These are phyloP conservation scores for Penicillium sp. DNA, from an alignment of 2,329 filamentous ascomycete genomes.

Conservation along the genomic window DNA sequence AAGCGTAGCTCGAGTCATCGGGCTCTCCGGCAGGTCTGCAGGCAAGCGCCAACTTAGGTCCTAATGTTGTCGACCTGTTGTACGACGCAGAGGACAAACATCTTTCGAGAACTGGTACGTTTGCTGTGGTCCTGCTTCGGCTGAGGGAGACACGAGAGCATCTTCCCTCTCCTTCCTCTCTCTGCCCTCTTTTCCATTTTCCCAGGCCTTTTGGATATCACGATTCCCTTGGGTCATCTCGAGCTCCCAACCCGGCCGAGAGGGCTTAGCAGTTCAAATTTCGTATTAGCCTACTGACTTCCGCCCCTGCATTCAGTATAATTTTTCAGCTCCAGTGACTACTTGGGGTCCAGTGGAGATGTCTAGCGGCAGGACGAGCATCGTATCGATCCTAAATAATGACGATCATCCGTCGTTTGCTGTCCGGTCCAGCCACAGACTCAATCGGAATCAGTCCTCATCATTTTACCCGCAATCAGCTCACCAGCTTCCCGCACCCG, in stretches of 20 bases:
- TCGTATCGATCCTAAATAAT: slow-evolving; percentile 46
- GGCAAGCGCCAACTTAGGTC: slow-evolving; percentile 24
- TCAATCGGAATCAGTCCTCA: slow-evolving; percentile 20
- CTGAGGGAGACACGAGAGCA: slow-evolving; percentile 5
- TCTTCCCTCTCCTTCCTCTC: slow-evolving; percentile 5
- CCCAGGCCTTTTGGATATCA: background rate
- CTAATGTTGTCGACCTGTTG: slow-evolving; percentile 32
- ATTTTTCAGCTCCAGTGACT: slow-evolving; percentile 16
- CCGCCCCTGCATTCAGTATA: slow-evolving; percentile 13
- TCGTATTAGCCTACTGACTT: slow-evolving; percentile 12
- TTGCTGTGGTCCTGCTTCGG: slow-evolving; percentile 9
- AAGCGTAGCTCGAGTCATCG: slow-evolving; percentile 15
- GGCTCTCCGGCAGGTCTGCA: slow-evolving; percentile 19
- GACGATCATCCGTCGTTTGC: slow-evolving; percentile 46
- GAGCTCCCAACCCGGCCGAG: slow-evolving; percentile 1
- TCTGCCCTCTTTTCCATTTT: slow-evolving; percentile 1
- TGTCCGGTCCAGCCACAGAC: slow-evolving; percentile 32
- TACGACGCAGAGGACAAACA: slow-evolving; percentile 32
- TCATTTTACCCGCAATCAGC: slow-evolving; percentile 21
- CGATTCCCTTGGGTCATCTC: background rate
- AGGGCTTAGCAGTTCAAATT: background rate
- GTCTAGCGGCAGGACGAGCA: slow-evolving; percentile 31
- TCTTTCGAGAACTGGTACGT: slow-evolving; percentile 31
- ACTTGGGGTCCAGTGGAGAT: slow-evolving; percentile 22
- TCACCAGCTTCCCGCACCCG: slow-evolving; percentile 14